phyloP scores from a whole-genome alignment of 257 asterid species.

The Gentiana straminea region DNA sequence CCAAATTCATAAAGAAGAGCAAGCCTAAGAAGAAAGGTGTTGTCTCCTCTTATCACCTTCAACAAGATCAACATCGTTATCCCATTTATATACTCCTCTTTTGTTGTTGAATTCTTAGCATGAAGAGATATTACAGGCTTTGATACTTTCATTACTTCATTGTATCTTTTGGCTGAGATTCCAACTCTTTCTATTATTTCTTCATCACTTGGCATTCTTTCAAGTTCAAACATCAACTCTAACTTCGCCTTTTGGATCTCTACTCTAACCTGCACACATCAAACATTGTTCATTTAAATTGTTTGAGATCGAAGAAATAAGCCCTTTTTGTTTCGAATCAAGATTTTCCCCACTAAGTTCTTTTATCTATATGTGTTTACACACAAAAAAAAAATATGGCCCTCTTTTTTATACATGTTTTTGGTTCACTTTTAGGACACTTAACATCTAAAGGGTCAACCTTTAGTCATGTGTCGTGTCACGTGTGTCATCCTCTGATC shows the following conservation, averaged over 20 bases:
- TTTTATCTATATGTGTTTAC: too few relatives aligned
- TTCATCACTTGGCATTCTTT: slow-evolving; percentile 54
- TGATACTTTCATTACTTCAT: slow-evolving; percentile 66
- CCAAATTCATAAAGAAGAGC: too few relatives aligned
- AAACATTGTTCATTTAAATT: neutral
- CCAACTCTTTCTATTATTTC: slow-evolving; percentile 55
- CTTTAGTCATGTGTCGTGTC: too few relatives aligned
- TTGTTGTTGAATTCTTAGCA: slow-evolving; percentile 51
- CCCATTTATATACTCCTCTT: slow-evolving; percentile 68
- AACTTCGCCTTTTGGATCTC: slow-evolving; percentile 65
- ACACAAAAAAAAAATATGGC: too few relatives aligned
- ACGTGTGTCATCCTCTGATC: too few relatives aligned
- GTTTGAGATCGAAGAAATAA: too few relatives aligned
- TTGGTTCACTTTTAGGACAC: too few relatives aligned
- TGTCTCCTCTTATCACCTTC: slow-evolving; percentile 64
- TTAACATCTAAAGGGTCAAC: too few relatives aligned
- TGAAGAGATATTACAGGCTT: slow-evolving; percentile 65
- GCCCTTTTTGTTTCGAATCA: too few relatives aligned
- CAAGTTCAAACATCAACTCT: slow-evolving; percentile 51
- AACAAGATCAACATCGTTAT: slow-evolving; percentile 64
- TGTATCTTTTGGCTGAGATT: slow-evolving; percentile 61
- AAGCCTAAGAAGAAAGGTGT: slow-evolving; percentile 85
- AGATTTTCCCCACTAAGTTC: too few relatives aligned
- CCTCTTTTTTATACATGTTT: too few relatives aligned
- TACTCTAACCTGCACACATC: slow-evolving; percentile 46